Base-by-base conservation (phyloP, 257 asterid species). In the Craterostigma plantagineum region DNA sequence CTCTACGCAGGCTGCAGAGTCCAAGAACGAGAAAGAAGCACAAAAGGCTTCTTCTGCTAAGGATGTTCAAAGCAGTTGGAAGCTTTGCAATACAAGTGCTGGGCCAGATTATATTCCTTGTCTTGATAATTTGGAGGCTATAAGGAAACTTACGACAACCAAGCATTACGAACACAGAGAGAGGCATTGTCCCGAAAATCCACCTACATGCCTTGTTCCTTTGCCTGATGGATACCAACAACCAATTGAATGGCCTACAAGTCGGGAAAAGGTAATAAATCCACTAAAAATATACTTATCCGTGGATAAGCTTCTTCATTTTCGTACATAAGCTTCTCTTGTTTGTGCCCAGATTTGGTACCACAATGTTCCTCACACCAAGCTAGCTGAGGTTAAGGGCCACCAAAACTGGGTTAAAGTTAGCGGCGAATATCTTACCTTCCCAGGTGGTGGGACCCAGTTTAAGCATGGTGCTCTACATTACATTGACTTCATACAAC, bases 271-370 rank as follows among this genome's bases (percentile, higher is more conserved):
- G 94, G 97, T 23, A 81, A 48, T 18, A 46, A 34, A 16, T 14
- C 16, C 37, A 18, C 15, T 10, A 35, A 18, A 48, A 45, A 15
- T 16, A 43, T 34, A 47, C 23, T 18, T 36, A 9, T n/a, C 10
- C 34, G 38, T 23, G 6, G 4, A 23, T 35, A 6, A 42, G 30
- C 33, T 35, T 23, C n/a, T n/a, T n/a, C n/a, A n/a, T n/a, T 12
- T 49, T 45, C n/a, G 45, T 50, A 46, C 46, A 4, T 12, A 8
- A 14, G 53, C 44, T 10, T 48, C 35, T 55, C 35, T 34, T 49
- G n/a, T n/a, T n/a, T n/a, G n/a, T n/a, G n/a, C n/a, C n/a, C 69
- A 86, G 97, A 86, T 86, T 47, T 86, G 97, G 97, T 86, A 86
- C 65, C 93, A 78, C 57, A 86, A 86, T 67, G 94, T 86, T 46